Conservation (phyloP, 73 alveolate species). For the Blepharisma japonicum region DNA sequence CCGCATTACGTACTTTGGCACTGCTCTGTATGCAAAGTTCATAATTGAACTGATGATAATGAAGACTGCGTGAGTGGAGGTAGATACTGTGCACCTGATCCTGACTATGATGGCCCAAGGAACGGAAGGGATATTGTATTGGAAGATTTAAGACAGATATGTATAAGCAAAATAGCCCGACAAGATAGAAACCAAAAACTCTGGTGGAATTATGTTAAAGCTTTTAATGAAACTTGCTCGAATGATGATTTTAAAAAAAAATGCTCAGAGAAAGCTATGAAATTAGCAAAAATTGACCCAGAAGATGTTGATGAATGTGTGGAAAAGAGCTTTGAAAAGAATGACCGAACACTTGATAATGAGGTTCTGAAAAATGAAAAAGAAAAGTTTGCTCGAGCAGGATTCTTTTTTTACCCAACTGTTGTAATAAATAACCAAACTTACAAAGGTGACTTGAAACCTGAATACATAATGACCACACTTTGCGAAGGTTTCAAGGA, state of each 20-base stretch:
- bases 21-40: constrained; percentile 45
- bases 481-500: constrained; percentile 57
- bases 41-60: constrained; percentile 1
- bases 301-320: constrained; percentile 36
- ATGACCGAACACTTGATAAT: constrained; percentile 29
- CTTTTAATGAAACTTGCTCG: not conserved
- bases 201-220: constrained; percentile 53
- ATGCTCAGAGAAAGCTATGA: constrained; percentile 28
- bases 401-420: constrained; percentile 51
- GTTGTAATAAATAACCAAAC: constrained; percentile 45
- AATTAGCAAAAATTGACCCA: constrained; percentile 27
- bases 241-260: not conserved
- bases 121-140: constrained; percentile 54
- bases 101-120: constrained; percentile 42
- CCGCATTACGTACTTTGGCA: constrained; percentile 68
- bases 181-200: constrained; percentile 21
- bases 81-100: constrained; percentile 61
- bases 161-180: constrained; percentile 28
- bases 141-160: constrained; percentile 56
- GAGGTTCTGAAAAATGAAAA: constrained; percentile 35
- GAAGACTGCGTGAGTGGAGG: constrained; percentile 57
- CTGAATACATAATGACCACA: constrained; percentile 38
- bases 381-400: constrained; percentile 33
- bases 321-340: constrained; percentile 3
- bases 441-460: constrained; percentile 49